These are phyloP conservation scores for Exophiala bonariae DNA, from an alignment of 2,329 filamentous ascomycete species.

Conservation along the genomic window DNA sequence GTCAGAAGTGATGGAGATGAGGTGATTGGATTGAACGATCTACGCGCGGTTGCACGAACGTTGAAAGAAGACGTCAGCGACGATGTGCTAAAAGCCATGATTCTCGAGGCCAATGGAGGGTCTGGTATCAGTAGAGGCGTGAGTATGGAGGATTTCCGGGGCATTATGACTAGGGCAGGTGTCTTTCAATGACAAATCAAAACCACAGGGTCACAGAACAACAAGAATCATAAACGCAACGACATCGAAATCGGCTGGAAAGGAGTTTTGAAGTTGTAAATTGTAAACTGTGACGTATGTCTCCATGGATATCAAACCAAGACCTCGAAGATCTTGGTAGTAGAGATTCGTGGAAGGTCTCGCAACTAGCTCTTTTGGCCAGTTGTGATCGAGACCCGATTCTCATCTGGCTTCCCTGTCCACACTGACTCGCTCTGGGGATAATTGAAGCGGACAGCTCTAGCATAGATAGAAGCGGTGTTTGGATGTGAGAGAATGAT, in stretches of 20 bases:
- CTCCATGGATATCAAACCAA: slow-evolving; percentile 21
- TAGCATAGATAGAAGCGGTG: slow-evolving; percentile 63
- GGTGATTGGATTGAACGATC: slow-evolving; percentile 76
- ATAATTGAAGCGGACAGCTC: slow-evolving; percentile 61
- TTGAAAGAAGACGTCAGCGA: slow-evolving; percentile 84
- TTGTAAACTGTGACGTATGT: too few species aligned
- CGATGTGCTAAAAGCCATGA: slow-evolving; percentile 86
- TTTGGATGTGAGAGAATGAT: not conserved
- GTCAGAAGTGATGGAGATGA: slow-evolving; percentile 38
- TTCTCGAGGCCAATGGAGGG: slow-evolving; percentile 87
- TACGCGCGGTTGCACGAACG: slow-evolving; percentile 75
- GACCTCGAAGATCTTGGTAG: slow-evolving; percentile 7
- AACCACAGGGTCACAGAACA: too few species aligned
- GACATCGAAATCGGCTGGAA: too few species aligned
- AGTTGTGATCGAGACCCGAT: slow-evolving; percentile 26
- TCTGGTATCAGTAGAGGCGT: slow-evolving; percentile 71
- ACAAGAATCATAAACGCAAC: too few species aligned
- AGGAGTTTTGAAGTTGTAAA: too few species aligned
- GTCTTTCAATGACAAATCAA: slow-evolving; percentile 65
- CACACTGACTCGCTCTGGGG: slow-evolving; percentile 64
- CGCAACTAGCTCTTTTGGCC: slow-evolving; percentile 14
- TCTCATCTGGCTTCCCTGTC: slow-evolving; percentile 67
- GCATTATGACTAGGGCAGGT: slow-evolving; percentile 80
- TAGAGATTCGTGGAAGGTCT: slow-evolving; percentile 26
- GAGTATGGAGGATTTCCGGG: slow-evolving; percentile 76